These are phyloP conservation scores for Daldinia caldariorum DNA, from an alignment of 495 filamentous ascomycete genomes.

Conservation along the genomic window DNA sequence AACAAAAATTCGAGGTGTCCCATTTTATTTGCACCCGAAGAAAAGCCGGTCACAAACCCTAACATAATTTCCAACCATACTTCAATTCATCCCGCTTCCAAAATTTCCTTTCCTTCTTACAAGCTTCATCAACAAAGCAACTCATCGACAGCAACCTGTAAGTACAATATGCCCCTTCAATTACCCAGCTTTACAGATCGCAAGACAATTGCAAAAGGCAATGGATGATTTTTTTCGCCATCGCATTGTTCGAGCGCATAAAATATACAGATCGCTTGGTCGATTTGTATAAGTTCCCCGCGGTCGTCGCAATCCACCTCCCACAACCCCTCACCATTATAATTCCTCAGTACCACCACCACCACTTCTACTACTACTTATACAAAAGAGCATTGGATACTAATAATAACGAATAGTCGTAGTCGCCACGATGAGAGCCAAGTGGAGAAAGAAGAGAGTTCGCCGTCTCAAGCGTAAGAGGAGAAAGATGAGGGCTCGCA, in stretches of 20 bases:
- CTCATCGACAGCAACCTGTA: conserved; percentile 44
- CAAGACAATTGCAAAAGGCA: neutral
- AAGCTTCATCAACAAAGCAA: conserved; percentile 44
- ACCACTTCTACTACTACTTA: conserved; percentile 17
- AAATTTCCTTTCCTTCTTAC: conserved; percentile 38
- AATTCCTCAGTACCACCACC: conserved; percentile 32
- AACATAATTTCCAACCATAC: conserved; percentile 42
- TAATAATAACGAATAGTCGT: conserved; percentile 39
- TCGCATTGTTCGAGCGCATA: conserved; percentile 13
- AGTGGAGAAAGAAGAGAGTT: conserved; percentile 99
- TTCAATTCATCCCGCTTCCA: conserved; percentile 43
- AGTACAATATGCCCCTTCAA: conserved; percentile 21
- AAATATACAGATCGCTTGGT: conserved; percentile 9
- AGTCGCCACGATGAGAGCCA: conserved; percentile 90
- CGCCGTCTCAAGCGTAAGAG: conserved; percentile 98
- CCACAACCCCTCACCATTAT: conserved; percentile 21
- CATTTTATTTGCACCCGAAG: conserved; percentile 40
- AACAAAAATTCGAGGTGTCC: conserved; percentile 8
- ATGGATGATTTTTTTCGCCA: neutral
- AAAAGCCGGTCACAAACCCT: conserved; percentile 49
- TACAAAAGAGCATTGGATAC: neutral
- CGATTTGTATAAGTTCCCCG: conserved; percentile 29
- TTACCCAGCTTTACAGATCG: neutral
- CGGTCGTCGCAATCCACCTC: conserved; percentile 12
- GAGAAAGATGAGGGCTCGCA: conserved; percentile 96